Base-by-base conservation (phyloP, 1,284 basidiomycete genomes). In the Rhodotorula sp. region DNA sequence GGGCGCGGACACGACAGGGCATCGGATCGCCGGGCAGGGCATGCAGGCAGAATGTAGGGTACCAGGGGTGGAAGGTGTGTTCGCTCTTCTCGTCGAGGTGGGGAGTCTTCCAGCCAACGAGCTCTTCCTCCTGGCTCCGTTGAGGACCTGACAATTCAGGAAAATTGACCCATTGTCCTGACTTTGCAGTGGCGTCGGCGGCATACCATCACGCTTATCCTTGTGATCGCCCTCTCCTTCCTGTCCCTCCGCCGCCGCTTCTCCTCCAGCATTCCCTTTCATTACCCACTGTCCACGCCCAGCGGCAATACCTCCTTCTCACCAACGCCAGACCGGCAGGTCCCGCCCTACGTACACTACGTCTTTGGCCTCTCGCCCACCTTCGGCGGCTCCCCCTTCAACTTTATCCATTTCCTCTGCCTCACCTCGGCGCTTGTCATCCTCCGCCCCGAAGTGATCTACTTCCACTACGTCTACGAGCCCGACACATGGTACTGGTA, bases 301-400 rank as follows among this genome's bases (percentile, higher is more conserved):
- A 27, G 13, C 12, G 53, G 34, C 34, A 67, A 72, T 48, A 51
- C 66, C 25, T 34, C 69, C 8, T 71, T 67, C 46, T 39, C 68
- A 10, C 67, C 70, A 13, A 62, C 72, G 1, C 13, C 15, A 0
- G 50, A 50, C 0, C 72, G 67, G 7, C 61, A 71, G 51, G 55
- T 76, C 10, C 72, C 74, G 17, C 74, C 74, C 0, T 76, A 69
- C 59, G 37, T 76, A 7, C 74, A 76, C 55, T 76, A 73, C 67
- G 65, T 78, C n/a, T 78, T 69, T 36, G 77, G 77, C 22, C 68
- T 78, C 41, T 63, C 69, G 4, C 70, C 73, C 19, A 66, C 64
- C 15, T 78, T 74, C 34, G 74, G 73, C 36, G 71, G 69, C 29
- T 72, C 73, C n/a, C 73, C 76, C 13, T 78, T 77, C 64, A 60